phyloP scores from a whole-genome alignment of 2,329 filamentous ascomycete genomes.

The Xylariaceae sp. region DNA sequence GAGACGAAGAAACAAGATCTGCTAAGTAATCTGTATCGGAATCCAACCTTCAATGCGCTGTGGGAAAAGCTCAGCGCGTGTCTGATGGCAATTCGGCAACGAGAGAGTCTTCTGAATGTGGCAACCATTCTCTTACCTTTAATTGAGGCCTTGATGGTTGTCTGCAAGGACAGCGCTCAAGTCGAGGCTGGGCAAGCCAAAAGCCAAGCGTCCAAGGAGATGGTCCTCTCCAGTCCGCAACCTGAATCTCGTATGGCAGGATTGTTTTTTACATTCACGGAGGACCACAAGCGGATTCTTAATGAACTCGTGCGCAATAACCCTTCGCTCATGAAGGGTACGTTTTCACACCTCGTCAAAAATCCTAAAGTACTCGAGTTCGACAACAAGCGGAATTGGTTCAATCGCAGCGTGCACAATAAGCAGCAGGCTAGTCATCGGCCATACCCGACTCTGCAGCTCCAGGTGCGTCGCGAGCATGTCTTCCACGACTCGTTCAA shows the following conservation, averaged over 20 bases:
- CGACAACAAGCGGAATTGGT: conserved; percentile 99
- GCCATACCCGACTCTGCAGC: conserved; percentile 67
- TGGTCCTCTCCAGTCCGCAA: conserved; percentile 67
- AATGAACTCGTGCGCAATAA: conserved; percentile 97
- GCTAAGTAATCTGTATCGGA: conserved; percentile 82
- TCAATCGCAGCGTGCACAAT: conserved; percentile 84
- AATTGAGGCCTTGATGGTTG: conserved; percentile 96
- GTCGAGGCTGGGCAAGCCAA: conserved; percentile 55
- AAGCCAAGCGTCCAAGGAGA: conserved; percentile 54
- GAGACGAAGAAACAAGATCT: conserved; percentile 72
- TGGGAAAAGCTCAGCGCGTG: conserved; percentile 92
- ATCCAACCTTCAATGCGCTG: conserved; percentile 79
- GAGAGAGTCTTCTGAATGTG: conserved; percentile 94
- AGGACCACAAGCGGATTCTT: conserved; percentile 93
- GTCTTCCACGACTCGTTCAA: conserved; percentile 99
- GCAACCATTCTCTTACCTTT: conserved; percentile 91
- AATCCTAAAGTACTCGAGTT: conserved; percentile 99
- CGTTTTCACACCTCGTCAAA: conserved; percentile 91
- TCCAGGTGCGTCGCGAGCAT: conserved; percentile 85
- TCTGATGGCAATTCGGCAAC: conserved; percentile 78
- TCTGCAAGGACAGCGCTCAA: conserved; percentile 93
- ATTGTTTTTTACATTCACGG: conserved; percentile 95
- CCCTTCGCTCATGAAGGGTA: conserved; percentile 97
- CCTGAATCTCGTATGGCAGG: conserved; percentile 79
- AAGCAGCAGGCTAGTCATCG: conserved; percentile 58